Conservation (phyloP, 2,329 filamentous ascomycete species). For the Alternaria ethzedia region DNA sequence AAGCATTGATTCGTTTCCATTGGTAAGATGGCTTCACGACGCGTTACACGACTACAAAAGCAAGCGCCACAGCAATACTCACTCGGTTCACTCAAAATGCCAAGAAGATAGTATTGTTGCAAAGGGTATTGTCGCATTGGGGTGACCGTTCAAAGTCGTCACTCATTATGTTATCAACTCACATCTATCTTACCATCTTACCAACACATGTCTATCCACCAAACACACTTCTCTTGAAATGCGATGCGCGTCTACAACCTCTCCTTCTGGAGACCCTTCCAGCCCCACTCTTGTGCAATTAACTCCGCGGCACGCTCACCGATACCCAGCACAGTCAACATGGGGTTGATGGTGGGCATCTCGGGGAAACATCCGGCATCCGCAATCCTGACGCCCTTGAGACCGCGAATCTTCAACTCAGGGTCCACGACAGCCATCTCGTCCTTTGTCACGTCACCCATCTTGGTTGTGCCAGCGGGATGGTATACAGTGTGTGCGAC, state of each 20-base stretch:
- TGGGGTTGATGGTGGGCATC: slow-evolving; percentile 86
- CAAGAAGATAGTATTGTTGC: no score
- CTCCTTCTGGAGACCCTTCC: slow-evolving; percentile 63
- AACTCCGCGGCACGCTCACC: slow-evolving; percentile 86
- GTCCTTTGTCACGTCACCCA: slow-evolving; percentile 76
- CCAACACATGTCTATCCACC: neutral
- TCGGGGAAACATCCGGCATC: slow-evolving; percentile 89
- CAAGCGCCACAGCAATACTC: no score
- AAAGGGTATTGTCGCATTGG: neutral
- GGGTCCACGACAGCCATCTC: slow-evolving; percentile 80
- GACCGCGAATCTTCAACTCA: slow-evolving; percentile 72
- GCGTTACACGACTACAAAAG: no score
- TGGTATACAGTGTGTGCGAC: slow-evolving; percentile 91
- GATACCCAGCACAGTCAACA: slow-evolving; percentile 85
- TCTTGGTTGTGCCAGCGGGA: slow-evolving; percentile 87
- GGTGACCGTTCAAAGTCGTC: neutral
- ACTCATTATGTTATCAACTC: neutral
- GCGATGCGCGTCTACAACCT: slow-evolving; percentile 52
- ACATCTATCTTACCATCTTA: neutral
- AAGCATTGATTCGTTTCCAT: no score
- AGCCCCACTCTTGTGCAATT: slow-evolving; percentile 75
- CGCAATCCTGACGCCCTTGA: slow-evolving; percentile 78
- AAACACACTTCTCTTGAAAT: neutral
- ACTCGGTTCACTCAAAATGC: no score
- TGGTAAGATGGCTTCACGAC: no score